Base-by-base conservation (phyloP, 2,329 filamentous ascomycete species). In the Neofusicoccum parvum region DNA sequence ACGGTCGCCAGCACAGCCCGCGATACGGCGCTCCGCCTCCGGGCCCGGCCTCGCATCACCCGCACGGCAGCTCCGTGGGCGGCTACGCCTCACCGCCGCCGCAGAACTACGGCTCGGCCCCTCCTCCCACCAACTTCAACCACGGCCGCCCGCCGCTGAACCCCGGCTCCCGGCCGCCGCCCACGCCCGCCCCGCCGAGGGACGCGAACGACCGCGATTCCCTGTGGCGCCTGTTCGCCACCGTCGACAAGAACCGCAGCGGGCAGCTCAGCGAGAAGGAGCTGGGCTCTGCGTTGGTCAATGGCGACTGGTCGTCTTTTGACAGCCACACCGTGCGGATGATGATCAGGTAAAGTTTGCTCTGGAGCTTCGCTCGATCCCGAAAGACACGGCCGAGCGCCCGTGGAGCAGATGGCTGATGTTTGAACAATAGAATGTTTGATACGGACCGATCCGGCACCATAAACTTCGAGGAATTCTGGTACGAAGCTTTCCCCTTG, bases 391-490 rank as follows among this genome's bases (percentile, higher is more conserved):
- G 5, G 27, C 27, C 5, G 1, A 32, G 27, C 6, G 27, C 3
- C 41, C 12, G 11, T 7, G 43, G 7, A 60, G 7, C 7, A 37
- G 17, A 34, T 36, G 10, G 39, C 46, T 10, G 15, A n/a, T 62
- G 41, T 27, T 70, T 48, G 12, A 34, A n/a, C 17, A 14, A 36
- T 56, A 74, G 94, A 75, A 98, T 99, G 95, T 99, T 99, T 80
- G 94, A 98, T 80, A 92, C 90, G 66, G 92, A 97, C 80, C 90
- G 92, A 71, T 91, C 87, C 68, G 93, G 94, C 60, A 91, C 90
- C 14, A 96, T 99, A 76, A 93, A 91, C 67, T 98, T 97, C 78
- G 90, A 95, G 69, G 95, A 98, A 79, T 99, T 99, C 79, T 96
- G 94, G 81, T 83, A 73, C 64, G 74, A 68, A 37, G 11, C 23